Percentiles rank a stretch among this genome's conserved stretches.
Conservation (phyloP, 495 filamentous ascomycete genomes). For the Aspergillus kassunensis region DNA sequence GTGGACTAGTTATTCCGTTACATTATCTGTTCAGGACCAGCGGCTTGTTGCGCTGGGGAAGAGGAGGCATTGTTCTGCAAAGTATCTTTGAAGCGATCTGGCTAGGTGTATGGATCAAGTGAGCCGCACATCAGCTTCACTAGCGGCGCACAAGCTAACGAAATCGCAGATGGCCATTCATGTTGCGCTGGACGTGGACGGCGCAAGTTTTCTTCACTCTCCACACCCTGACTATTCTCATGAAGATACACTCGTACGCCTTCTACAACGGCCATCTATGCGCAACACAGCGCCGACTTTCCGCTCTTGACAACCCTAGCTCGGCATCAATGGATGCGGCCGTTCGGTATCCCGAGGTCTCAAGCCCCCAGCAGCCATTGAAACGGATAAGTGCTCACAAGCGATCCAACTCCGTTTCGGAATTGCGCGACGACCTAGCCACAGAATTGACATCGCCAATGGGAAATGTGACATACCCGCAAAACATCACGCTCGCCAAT, state of each 20-base stretch:
- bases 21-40: conserved; percentile 60
- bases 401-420: conserved; percentile 49
- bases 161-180: conserved; percentile 66
- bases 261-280: conserved; percentile 97
- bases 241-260: conserved; percentile 98
- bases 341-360: conserved; percentile 71
- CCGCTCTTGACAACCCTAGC: conserved; percentile 71
- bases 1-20: conserved; percentile 65
- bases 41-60: conserved; percentile 65
- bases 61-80: conserved; percentile 72
- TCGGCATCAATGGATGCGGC: conserved; percentile 64
- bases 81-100: conserved; percentile 76
- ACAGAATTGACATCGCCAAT: conserved; percentile 86
- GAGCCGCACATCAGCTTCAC: conserved; percentile 21
- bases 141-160: conserved; percentile 18
- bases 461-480: conserved; percentile 83
- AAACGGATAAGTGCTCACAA: conserved; percentile 26
- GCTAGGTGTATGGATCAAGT: conserved; percentile 80
- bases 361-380: conserved; percentile 31
- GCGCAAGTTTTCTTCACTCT: conserved; percentile 93
- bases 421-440: conserved; percentile 81
- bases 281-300: conserved; percentile 74
- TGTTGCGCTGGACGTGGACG: conserved; percentile 88
- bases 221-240: conserved; percentile 83
- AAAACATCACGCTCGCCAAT: conserved; percentile 78